Percentiles rank a stretch among this genome's conserved stretches.
Evolutionary conservation across 208 protist genomes (phyloP).

Genomic region (Porcisia hertigi): DNA sequence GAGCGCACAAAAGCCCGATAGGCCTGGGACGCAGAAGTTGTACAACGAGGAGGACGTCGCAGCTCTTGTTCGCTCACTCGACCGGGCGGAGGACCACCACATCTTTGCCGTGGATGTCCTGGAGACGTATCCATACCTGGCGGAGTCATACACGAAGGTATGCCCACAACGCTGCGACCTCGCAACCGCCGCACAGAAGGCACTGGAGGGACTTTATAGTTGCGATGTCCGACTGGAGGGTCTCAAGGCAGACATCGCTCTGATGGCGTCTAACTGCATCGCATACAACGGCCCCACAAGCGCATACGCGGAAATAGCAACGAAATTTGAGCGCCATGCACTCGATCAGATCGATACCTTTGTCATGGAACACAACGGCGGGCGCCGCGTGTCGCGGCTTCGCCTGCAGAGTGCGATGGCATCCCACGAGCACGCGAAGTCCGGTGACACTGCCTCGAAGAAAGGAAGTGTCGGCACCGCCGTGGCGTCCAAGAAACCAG

Average conservation of each 20-base stretch:
- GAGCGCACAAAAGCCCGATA: neutral
- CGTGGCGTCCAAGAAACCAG: neutral
- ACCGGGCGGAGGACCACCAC: constrained; percentile 71
- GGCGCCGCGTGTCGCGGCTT: constrained; percentile 63
- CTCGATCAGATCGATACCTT: constrained; percentile 64
- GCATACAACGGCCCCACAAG: constrained; percentile 74
- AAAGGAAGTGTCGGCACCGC: neutral
- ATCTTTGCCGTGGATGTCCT: constrained; percentile 82
- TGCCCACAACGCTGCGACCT: constrained; percentile 82
- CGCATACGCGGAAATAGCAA: constrained; percentile 50
- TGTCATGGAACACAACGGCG: constrained; percentile 56
- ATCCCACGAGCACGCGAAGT: neutral
- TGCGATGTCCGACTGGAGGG: constrained; percentile 49
- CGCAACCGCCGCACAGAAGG: constrained; percentile 63
- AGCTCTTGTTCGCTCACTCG: constrained; percentile 62
- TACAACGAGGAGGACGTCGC: constrained; percentile 72
- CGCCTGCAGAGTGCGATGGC: constrained; percentile 29
- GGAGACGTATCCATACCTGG: constrained; percentile 73
- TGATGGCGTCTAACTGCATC: constrained; percentile 89
- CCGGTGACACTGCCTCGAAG: constrained; percentile 1
- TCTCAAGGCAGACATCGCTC: constrained; percentile 63
- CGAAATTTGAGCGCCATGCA: constrained; percentile 69
- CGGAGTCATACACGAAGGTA: constrained; percentile 65
- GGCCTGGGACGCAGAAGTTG: constrained; percentile 17
- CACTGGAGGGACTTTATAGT: constrained; percentile 62